phyloP scores from a whole-genome alignment of 1,284 basidiomycete genomes.

The Flammula alnicola region DNA sequence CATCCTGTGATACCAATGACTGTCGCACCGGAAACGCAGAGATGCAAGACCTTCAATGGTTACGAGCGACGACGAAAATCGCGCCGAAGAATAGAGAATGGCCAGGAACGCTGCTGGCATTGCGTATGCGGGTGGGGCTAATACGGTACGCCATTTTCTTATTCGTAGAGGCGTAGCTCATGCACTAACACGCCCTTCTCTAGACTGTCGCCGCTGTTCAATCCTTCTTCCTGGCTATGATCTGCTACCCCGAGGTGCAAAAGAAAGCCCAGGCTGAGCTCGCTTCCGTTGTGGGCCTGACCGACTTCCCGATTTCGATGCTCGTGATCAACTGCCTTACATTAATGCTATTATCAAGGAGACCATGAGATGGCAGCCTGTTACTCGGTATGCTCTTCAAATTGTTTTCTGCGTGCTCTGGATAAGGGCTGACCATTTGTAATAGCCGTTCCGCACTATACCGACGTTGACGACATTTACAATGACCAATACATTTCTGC shows the following conservation, averaged over 20 bases:
- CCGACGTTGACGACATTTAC: too few species aligned
- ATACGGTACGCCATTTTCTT: background rate
- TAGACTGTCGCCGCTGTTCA: background rate
- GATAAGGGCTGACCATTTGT: background rate
- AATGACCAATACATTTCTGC: too few species aligned
- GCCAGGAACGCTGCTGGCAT: background rate
- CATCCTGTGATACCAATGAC: background rate
- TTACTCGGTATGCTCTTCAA: conserved; percentile 37
- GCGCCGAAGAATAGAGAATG: background rate
- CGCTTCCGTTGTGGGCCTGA: background rate
- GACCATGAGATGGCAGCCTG: conserved; percentile 20
- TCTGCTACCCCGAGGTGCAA: background rate
- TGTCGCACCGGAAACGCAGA: background rate
- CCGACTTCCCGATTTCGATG: background rate
- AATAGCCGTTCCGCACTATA: background rate
- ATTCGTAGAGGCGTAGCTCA: background rate
- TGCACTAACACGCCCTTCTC: background rate
- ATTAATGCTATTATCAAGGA: conserved; percentile 22
- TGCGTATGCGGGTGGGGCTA: conserved; percentile 17
- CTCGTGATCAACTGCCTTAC: background rate
- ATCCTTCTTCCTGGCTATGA: background rate
- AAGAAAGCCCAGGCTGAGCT: background rate
- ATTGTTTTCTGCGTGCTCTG: background rate
- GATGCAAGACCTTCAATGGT: background rate
- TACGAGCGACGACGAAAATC: background rate